phyloP scores from a whole-genome alignment of 1,284 basidiomycete species.

The Mycena citricolor region DNA sequence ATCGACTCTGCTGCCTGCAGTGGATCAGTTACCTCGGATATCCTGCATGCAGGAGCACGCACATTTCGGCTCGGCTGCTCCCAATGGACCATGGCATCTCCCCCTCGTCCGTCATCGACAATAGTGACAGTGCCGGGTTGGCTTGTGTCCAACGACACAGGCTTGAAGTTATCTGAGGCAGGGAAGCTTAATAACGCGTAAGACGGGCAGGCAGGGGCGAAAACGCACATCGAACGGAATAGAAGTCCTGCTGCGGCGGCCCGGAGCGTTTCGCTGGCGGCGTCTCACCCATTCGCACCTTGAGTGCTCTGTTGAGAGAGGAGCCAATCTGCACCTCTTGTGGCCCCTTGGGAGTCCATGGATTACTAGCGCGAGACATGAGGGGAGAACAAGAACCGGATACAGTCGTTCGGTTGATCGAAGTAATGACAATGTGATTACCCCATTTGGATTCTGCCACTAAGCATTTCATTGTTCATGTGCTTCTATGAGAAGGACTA shows the following conservation, averaged over 20 bases:
- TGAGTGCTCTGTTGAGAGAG: conserved; percentile 39
- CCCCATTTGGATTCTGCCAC: no score
- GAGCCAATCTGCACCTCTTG: conserved; percentile 38
- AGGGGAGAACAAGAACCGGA: conserved; percentile 7
- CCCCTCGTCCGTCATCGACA: no score
- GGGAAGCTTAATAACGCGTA: conserved; percentile 2
- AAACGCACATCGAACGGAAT: conserved; percentile 20
- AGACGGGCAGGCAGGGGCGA: not conserved
- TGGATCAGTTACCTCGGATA: conserved; percentile 8
- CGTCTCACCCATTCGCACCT: conserved; percentile 38
- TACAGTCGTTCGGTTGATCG: no score
- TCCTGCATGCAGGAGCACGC: conserved; percentile 42
- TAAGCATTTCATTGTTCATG: no score
- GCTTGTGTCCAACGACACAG: conserved; percentile 61
- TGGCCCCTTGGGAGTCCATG: conserved; percentile 17
- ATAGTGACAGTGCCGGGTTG: conserved; percentile 61
- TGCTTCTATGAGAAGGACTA: no score
- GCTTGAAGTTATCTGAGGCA: conserved; percentile 67
- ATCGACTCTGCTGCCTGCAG: conserved; percentile 53
- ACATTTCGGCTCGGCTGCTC: conserved; percentile 63
- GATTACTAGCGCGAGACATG: conserved; percentile 3
- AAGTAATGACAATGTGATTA: no score
- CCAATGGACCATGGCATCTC: no score
- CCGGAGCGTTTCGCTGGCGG: conserved; percentile 27
- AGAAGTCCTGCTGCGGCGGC: conserved; percentile 23